Conservation (phyloP, 257 asterid genomes). For the Apocynum venetum region DNA sequence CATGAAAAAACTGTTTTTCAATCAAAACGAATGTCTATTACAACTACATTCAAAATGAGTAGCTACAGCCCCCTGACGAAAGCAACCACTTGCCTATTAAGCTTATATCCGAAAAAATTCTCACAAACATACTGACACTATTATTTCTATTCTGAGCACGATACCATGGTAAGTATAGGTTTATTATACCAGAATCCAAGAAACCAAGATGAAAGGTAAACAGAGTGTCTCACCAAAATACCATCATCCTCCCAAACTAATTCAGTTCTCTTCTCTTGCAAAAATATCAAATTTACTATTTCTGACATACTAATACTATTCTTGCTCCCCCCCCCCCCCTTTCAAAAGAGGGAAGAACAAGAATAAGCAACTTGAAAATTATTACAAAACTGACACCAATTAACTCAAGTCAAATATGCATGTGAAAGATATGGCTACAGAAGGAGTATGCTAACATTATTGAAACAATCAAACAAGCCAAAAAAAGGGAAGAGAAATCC, state of each 20-base stretch:
- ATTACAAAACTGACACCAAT: not conserved
- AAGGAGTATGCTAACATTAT: not conserved
- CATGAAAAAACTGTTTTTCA: not conserved
- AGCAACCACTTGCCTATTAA: not conserved
- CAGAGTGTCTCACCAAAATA: not conserved
- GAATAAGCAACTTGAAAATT: not conserved
- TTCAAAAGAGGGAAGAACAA: not conserved
- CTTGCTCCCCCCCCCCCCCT: not conserved
- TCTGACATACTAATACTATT: not conserved
- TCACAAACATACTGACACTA: not conserved
- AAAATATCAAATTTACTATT: not conserved
- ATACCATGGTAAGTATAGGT: not conserved
- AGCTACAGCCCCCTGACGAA: not conserved
- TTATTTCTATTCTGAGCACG: not conserved
- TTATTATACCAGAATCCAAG: not conserved
- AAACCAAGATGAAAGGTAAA: not conserved
- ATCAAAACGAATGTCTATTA: not conserved
- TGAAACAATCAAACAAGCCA: not conserved
- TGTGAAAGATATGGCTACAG: conserved; percentile 2
- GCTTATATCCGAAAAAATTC: not conserved
- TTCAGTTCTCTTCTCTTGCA: not conserved
- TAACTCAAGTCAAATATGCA: not conserved
- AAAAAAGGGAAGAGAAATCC: conserved; percentile 23
- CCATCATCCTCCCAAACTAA: not conserved
- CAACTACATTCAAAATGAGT: not conserved